Evolutionary conservation across 805 yeast genomes (phyloP).

Genomic region (Jamesozyma lodderae): DNA sequence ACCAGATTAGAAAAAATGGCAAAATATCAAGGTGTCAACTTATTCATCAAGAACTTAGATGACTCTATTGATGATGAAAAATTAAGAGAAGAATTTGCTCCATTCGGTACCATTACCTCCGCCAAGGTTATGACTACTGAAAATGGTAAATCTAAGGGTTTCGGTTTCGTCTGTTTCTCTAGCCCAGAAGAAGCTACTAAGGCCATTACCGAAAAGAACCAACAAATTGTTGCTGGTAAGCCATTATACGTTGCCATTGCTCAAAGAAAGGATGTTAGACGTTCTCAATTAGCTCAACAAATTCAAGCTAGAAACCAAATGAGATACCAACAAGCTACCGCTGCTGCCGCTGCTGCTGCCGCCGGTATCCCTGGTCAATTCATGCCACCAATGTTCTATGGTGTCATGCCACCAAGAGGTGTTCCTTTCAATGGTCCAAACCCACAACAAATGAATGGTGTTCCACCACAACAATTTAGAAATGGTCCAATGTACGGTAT

Average conservation of each 20-base stretch:
- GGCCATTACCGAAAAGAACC: conserved; percentile 98
- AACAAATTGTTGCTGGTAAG: conserved; percentile 87
- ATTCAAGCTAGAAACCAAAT: conserved; percentile 96
- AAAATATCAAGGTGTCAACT: conserved; percentile 95
- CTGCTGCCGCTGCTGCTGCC: conserved; percentile 34
- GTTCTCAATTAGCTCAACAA: conserved; percentile 94
- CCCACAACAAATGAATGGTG: conserved; percentile 71
- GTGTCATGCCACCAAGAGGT: conserved; percentile 72
- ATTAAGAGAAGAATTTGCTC: conserved; percentile 84
- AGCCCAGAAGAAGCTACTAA: conserved; percentile 98
- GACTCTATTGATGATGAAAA: conserved; percentile 86
- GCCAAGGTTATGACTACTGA: conserved; percentile 96
- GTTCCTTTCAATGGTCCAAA: conserved; percentile 71
- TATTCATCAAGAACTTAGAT: conserved; percentile 93
- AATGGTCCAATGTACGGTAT: conserved; percentile 86
- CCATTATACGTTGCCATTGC: conserved; percentile 98
- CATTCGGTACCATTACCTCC: conserved; percentile 90
- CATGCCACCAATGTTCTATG: conserved; percentile 34
- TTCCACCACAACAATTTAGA: conserved; percentile 56
- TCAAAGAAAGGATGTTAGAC: conserved; percentile 96
- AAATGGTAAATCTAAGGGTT: conserved; percentile 90
- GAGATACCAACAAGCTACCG: conserved; percentile 95
- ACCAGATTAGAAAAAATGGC: conserved; percentile 83
- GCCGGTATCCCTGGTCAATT: conserved; percentile 35
- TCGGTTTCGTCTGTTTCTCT: conserved; percentile 97